These are phyloP conservation scores for Cephaloascus albidus DNA, from an alignment of 805 yeast species.

Conservation along the genomic window DNA sequence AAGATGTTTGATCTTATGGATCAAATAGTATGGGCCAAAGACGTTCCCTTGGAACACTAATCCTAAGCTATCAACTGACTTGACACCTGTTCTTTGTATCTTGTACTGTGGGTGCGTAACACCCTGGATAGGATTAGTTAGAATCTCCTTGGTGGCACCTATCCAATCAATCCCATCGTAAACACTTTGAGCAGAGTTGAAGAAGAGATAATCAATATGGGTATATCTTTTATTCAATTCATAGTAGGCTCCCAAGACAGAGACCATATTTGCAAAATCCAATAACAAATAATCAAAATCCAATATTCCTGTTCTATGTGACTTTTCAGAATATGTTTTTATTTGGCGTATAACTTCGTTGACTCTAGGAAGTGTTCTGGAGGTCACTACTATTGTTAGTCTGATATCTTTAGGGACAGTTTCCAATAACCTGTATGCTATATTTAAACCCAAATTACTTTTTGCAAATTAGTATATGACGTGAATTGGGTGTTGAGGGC, in stretches of 20 bases:
- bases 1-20: constrained; percentile 53
- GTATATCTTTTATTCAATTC: constrained; percentile 58
- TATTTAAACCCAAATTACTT: constrained; percentile 76
- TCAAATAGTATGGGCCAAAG: constrained; percentile 87
- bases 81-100: constrained; percentile 70
- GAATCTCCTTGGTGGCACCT: constrained; percentile 62
- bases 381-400: constrained; percentile 78
- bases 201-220: constrained; percentile 67
- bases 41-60: constrained; percentile 90
- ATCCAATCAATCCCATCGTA: constrained; percentile 83
- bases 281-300: constrained; percentile 84
- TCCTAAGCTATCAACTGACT: constrained; percentile 73
- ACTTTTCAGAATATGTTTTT: constrained; percentile 28
- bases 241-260: constrained; percentile 64
- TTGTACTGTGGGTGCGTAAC: constrained; percentile 87
- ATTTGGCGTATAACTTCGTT: constrained; percentile 61
- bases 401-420: constrained; percentile 41
- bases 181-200: constrained; percentile 87
- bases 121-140: constrained; percentile 61
- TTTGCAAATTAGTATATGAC: neutral
- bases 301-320: constrained; percentile 43
- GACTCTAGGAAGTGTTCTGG: constrained; percentile 81
- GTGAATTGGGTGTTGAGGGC: neutral
- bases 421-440: constrained; percentile 71
- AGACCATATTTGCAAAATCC: constrained; percentile 88